A percentile compares a stretch with the other conserved stretches of the same genome.
phyloP scores from a whole-genome alignment of 140 eudicot genomes.

The Flaveria floridana region DNA sequence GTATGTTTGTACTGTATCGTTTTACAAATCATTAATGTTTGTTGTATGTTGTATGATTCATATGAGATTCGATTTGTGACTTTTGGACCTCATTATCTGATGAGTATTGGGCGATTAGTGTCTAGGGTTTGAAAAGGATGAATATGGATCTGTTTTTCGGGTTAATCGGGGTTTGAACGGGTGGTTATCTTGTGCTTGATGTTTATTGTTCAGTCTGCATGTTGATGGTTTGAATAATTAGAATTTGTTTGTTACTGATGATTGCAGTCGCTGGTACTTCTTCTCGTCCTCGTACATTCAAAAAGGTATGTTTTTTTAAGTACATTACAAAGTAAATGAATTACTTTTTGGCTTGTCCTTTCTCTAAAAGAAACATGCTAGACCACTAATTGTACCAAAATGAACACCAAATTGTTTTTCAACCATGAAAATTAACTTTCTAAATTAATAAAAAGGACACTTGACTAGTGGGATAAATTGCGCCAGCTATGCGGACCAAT shows the following conservation, averaged over 20 bases:
- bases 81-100: neutral
- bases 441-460: no score
- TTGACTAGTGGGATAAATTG: no score
- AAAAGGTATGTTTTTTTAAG: conserved; percentile 38
- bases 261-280: conserved; percentile 78
- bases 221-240: no score
- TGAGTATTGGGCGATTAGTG: neutral
- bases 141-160: neutral
- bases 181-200: no score
- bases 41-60: neutral
- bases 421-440: no score
- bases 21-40: neutral
- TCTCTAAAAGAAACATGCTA: no score
- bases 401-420: no score
- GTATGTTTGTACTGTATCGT: conserved; percentile 34
- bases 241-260: neutral
- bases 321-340: neutral
- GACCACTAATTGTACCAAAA: no score
- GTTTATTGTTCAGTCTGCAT: no score
- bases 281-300: conserved; percentile 82
- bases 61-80: neutral
- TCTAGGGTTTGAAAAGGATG: neutral
- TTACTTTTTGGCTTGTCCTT: no score
- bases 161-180: neutral
- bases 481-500: no score